Evolutionary conservation across 441 rosid genomes (phyloP).

Genomic region (Lagerstroemia fauriei): DNA sequence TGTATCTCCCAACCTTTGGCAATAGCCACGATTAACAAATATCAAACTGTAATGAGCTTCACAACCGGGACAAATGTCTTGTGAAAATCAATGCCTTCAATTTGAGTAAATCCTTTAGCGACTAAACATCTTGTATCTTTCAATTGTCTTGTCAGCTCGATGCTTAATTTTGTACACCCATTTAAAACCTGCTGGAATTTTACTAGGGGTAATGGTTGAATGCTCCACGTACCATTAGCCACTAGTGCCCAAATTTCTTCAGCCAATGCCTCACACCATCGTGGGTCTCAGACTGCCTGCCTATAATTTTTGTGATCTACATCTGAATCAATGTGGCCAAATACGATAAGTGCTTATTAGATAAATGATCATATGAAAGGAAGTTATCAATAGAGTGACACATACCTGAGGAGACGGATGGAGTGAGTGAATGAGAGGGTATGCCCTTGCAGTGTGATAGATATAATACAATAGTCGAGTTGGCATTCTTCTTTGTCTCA

Average conservation of each 20-base stretch:
- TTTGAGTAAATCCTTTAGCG: not conserved
- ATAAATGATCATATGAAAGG: not conserved
- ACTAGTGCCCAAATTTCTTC: not conserved
- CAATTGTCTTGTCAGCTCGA: not conserved
- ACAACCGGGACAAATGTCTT: not conserved
- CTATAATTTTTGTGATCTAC: not conserved
- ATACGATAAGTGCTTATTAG: not conserved
- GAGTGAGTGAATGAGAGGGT: not conserved
- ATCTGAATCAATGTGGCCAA: not conserved
- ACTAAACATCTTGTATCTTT: not conserved
- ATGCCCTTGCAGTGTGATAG: not conserved
- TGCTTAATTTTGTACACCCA: not conserved
- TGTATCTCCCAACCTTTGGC: not conserved
- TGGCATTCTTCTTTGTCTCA: not conserved
- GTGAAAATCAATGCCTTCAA: not conserved
- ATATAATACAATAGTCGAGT: not conserved
- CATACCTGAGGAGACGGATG: not conserved
- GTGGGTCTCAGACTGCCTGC: not conserved
- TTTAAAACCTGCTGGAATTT: not conserved
- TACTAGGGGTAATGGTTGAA: not conserved
- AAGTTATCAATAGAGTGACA: not conserved
- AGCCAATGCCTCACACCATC: not conserved
- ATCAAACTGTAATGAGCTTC: not conserved
- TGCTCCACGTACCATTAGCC: not conserved
- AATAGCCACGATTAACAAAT: too few species aligned